Conservation (phyloP, 176 grass and related monocot genomes). For the Oryza meridionalis region DNA sequence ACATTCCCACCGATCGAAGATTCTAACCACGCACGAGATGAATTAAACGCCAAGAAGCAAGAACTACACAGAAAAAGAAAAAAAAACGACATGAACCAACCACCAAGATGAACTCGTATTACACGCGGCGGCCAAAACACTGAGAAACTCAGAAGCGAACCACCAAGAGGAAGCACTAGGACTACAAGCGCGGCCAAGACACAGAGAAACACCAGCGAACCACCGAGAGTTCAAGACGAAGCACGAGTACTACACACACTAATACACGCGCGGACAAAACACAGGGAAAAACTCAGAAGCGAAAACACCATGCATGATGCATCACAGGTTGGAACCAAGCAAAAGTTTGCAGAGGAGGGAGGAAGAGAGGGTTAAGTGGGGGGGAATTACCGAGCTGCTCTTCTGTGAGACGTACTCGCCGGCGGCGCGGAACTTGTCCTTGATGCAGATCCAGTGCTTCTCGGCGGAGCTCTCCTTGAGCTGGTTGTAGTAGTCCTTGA, state of each 20-base stretch:
- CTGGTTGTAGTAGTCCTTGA: slow-evolving; percentile 60
- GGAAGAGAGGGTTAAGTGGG: neutral
- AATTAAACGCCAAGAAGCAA: neutral
- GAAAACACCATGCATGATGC: no score
- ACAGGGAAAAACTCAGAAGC: no score
- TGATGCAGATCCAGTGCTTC: slow-evolving; percentile 71
- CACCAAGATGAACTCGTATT: neutral
- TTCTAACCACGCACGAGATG: neutral
- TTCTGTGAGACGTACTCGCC: slow-evolving; percentile 46
- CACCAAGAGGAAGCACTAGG: neutral
- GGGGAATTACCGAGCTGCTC: slow-evolving; percentile 11
- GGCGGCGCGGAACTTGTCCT: slow-evolving; percentile 44
- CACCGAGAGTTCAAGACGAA: no score
- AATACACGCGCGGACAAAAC: no score
- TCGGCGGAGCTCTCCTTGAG: slow-evolving; percentile 50
- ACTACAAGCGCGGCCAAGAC: neutral
- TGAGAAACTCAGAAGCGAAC: neutral
- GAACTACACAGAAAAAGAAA: neutral
- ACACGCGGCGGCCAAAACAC: neutral
- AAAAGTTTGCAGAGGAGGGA: neutral
- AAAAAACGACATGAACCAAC: neutral
- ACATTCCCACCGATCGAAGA: neutral
- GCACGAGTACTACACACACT: no score
- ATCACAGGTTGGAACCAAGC: neutral
- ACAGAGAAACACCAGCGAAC: neutral